Evolutionary conservation across 306 rosid genomes (phyloP).

Genomic region (Herpetospermum pedunculosum): DNA sequence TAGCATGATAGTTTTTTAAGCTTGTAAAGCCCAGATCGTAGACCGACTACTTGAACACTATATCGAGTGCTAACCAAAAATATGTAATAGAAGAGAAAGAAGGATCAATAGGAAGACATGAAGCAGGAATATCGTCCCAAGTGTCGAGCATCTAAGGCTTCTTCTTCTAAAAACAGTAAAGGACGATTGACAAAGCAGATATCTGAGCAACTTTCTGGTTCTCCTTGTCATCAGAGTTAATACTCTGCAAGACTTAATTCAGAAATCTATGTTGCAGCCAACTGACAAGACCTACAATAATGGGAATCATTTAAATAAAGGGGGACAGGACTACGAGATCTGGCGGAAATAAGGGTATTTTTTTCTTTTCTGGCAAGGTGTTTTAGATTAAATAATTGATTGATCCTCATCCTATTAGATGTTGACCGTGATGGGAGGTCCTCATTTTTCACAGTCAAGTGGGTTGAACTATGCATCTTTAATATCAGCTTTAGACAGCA

Average conservation of each 20-base stretch:
- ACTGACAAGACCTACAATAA: neutral
- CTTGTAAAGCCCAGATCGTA: neutral
- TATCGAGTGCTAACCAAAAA: neutral
- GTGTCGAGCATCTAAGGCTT: neutral
- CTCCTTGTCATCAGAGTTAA: neutral
- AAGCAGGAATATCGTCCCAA: neutral
- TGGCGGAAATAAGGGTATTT: neutral
- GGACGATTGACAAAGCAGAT: neutral
- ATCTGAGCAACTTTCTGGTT: neutral
- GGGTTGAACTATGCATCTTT: neutral
- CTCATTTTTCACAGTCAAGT: neutral
- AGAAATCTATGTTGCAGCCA: neutral
- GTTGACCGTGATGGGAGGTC: neutral
- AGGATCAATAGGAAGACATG: neutral
- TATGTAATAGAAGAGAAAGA: neutral
- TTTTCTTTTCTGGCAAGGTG: neutral
- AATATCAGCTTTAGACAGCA: neutral
- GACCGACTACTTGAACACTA: neutral
- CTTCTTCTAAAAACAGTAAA: neutral
- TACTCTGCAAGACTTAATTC: neutral
- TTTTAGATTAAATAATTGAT: neutral
- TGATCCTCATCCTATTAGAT: neutral
- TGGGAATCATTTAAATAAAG: neutral
- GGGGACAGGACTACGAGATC: neutral
- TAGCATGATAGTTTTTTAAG: neutral